Conservation (phyloP, 805 yeast genomes). For the Candida boleticola region DNA sequence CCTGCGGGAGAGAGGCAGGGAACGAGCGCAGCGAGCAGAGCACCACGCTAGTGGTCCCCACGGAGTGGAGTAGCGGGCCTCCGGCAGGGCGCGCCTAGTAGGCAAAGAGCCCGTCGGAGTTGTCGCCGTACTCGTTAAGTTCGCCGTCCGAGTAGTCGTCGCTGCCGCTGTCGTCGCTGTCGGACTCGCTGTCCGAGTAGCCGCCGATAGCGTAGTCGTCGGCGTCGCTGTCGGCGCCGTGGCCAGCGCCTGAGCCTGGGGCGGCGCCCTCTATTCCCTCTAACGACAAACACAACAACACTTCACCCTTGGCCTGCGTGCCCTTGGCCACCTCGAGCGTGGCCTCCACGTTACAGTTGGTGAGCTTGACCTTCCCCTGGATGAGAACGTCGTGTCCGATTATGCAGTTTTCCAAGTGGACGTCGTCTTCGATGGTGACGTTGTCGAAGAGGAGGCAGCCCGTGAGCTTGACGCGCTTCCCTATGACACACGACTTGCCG, state of each 20-base stretch:
- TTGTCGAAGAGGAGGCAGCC: constrained; percentile 79
- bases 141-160: constrained; percentile 39
- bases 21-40: no score
- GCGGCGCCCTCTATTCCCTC: constrained; percentile 34
- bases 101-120: constrained; percentile 49
- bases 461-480: constrained; percentile 81
- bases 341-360: constrained; percentile 85
- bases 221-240: constrained; percentile 26
- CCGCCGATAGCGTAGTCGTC: constrained; percentile 30
- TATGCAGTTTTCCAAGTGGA: constrained; percentile 79
- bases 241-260: constrained; percentile 24
- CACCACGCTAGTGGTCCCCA: no score
- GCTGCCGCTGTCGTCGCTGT: constrained; percentile 39
- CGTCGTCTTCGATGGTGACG: constrained; percentile 76
- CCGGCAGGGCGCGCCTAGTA: no score
- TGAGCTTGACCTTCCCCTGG: constrained; percentile 61
- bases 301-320: constrained; percentile 56
- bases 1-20: no score
- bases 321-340: constrained; percentile 64
- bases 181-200: constrained; percentile 29
- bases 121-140: constrained; percentile 63
- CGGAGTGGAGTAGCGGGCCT: no score
- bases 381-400: constrained; percentile 71
- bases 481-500: constrained; percentile 72
- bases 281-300: constrained; percentile 43